Conservation (phyloP, 1,284 basidiomycete species). For the Irpex sp. region DNA sequence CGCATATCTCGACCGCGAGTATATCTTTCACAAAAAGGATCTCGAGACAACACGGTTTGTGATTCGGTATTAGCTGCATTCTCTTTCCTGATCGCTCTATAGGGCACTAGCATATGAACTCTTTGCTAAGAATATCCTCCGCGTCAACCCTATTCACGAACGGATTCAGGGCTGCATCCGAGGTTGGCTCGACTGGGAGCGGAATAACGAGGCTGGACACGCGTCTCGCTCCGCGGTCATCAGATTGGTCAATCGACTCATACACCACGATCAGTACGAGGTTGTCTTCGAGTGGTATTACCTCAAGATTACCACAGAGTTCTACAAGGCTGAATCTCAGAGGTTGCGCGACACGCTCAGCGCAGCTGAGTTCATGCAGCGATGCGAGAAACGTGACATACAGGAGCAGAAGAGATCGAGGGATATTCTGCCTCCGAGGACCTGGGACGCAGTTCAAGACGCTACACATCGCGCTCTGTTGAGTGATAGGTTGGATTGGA, state of each 20-base stretch:
- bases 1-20: constrained; percentile 62
- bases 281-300: constrained; percentile 52
- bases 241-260: constrained; percentile 50
- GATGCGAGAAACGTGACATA: constrained; percentile 42
- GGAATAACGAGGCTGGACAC: constrained; percentile 35
- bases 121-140: constrained; percentile 51
- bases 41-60: constrained; percentile 40
- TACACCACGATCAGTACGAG: constrained; percentile 51
- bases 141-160: constrained; percentile 40
- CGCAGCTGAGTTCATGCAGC: constrained; percentile 52
- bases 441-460: constrained; percentile 45
- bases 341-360: constrained; percentile 35
- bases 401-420: constrained; percentile 56
- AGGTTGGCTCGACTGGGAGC: constrained; percentile 56
- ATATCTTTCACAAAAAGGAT: constrained; percentile 37
- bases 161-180: constrained; percentile 47
- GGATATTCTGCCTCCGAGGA: constrained; percentile 47
- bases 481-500: constrained; percentile 49
- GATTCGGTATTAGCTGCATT: background rate
- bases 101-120: constrained; percentile 52
- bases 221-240: constrained; percentile 35
- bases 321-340: constrained; percentile 52
- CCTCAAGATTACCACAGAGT: constrained; percentile 43
- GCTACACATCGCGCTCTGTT: constrained; percentile 53
- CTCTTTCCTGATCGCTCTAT: constrained; percentile 6